phyloP scores from a whole-genome alignment of 345 rosid species.

The Gossypioides kirkii region DNA sequence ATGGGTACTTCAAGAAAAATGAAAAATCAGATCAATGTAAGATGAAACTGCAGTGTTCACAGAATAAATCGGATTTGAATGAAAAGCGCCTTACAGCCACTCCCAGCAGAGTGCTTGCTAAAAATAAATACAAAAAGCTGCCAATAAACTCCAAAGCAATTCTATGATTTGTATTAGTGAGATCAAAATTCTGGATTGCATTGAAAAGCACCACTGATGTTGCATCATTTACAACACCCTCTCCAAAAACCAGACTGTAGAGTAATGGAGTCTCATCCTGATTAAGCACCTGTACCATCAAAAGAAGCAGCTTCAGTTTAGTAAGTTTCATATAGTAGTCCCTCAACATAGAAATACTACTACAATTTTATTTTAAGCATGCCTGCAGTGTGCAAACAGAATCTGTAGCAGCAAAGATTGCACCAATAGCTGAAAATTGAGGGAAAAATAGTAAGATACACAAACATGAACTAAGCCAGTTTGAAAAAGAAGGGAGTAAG shows the following conservation, averaged over 20 bases:
- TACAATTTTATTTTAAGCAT: constrained; percentile 8
- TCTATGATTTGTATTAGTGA: constrained; percentile 47
- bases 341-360: constrained; percentile 11
- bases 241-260: constrained; percentile 97
- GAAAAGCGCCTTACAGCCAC: constrained; percentile 52
- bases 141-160: constrained; percentile 65
- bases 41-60: not conserved
- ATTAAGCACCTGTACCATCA: constrained; percentile 66
- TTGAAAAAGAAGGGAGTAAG: constrained; percentile 10
- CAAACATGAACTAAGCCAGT: not conserved
- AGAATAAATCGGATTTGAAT: not conserved
- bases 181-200: constrained; percentile 92
- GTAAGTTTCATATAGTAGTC: not conserved
- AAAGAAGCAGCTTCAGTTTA: constrained; percentile 12
- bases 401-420: constrained; percentile 99
- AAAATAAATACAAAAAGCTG: constrained; percentile 72
- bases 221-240: constrained; percentile 99
- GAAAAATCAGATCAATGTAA: not conserved
- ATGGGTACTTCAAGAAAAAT: not conserved
- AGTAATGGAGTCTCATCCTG: constrained; percentile 98
- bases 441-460: constrained; percentile 18
- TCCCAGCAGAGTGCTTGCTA: constrained; percentile 84
- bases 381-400: constrained; percentile 99
- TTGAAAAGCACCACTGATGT: constrained; percentile 97
- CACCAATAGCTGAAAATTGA: constrained; percentile 76